Percentiles rank a stretch among this genome's conserved stretches.
Conservation (phyloP, 2,329 filamentous ascomycete genomes). For the Colletotrichum sp. region DNA sequence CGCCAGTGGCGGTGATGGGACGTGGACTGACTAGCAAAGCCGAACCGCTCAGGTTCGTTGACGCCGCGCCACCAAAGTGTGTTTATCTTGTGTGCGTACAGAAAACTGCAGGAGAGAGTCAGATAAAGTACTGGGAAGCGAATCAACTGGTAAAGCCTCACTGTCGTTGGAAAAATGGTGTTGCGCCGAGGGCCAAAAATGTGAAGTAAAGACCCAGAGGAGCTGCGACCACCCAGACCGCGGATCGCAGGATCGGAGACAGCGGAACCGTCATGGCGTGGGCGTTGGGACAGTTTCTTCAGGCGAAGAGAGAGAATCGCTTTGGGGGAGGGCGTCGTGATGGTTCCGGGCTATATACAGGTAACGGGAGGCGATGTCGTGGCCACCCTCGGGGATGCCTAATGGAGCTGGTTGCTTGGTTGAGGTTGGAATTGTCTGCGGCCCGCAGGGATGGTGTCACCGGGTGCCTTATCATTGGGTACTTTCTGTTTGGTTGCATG, state of each 20-base stretch:
- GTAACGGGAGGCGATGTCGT: conserved; percentile 6
- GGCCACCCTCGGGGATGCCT: conserved; percentile 1
- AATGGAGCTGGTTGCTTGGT: background rate
- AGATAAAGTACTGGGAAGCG: background rate
- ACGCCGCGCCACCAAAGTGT: conserved; percentile 75
- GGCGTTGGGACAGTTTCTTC: no score
- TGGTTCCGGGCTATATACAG: conserved; percentile 6
- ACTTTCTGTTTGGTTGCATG: rapidly evolving
- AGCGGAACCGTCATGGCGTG: conserved; percentile 31
- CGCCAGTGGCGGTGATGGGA: background rate
- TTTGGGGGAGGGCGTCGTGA: background rate
- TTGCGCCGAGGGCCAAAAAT: conserved; percentile 69
- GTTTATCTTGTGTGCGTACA: conserved; percentile 85
- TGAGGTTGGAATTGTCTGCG: conserved; percentile 20
- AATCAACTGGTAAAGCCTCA: conserved; percentile 49
- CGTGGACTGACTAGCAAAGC: conserved; percentile 74
- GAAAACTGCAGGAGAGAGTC: conserved; percentile 58
- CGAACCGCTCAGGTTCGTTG: conserved; percentile 80
- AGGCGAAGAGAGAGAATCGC: background rate
- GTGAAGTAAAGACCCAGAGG: conserved; percentile 69
- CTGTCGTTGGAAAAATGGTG: conserved; percentile 80
- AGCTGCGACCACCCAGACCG: conserved; percentile 61
- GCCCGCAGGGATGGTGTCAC: conserved; percentile 14
- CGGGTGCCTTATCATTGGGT: background rate
- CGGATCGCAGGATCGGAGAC: conserved; percentile 36